Evolutionary conservation across 1,284 basidiomycete species (phyloP), one percentile per base, ranked within the genome.

Genomic region (Naganishia sp.): DNA sequence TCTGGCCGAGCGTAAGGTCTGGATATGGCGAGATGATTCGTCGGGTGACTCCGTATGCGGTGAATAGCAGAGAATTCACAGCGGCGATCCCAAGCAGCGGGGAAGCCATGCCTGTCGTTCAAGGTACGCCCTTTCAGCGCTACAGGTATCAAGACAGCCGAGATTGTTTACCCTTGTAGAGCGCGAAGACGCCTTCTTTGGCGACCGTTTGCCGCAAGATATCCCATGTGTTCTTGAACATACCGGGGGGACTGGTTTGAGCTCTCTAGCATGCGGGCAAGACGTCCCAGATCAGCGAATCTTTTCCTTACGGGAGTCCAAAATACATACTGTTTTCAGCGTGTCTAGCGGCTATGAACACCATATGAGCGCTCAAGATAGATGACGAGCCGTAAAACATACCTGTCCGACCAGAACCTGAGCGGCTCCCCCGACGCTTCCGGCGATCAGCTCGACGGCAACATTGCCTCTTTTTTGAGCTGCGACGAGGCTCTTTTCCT

Each of bases 11-110:
- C 0, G 88, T 87, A 4, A 95, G 82, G 57, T 92, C 84, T 13
- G 90, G 90, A 74, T 88, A 96, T 0, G 94, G 94, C 0, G 91
- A 93, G 52, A 98, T 85, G 55, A 94, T 77, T 10, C 91, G 86
- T 72, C 90, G 88, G 2, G 92, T 89, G 5, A 85, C 81, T 17
- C 87, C 89, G 73, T 96, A 97, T 0, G 93, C 87, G 0, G 91
- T 90, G 79, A 98, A 99, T 7, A 98, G 85, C 21, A 98, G 84
- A 13, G 92, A 95, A 80, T 98, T 98, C 73, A 98, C 94, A 6
- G 91, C 94, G 1, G 94, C 92, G 35, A 99, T 90, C n/a, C 95
- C 95, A 51, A 96, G 68, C 10, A 99, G 82, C 0, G 95, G 95
- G 54, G 90, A 92, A 0, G 88, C 84, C 92, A 94, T 94, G 47